Base-by-base conservation (phyloP, 148 eudicot species). In the Suaeda aralocaspica region DNA sequence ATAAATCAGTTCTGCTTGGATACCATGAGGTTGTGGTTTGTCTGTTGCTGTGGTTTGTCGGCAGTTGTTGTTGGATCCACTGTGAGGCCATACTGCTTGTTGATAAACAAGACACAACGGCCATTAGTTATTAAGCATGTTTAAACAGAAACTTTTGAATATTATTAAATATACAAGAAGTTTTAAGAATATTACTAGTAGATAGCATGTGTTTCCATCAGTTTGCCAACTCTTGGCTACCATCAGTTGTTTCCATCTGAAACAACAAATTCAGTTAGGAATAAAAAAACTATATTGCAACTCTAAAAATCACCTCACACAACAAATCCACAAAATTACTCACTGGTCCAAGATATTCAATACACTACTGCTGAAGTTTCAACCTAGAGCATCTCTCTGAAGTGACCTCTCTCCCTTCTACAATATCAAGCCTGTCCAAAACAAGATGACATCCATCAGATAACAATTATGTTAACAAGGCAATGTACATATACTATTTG, bases 321-420 rank as follows among this genome's bases (percentile, higher is more conserved):
- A 28, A 41, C 33, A 72, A 46, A 66, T 15, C 21, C 59, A 19
- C 24, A 25, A 66, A 1, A 56, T 66, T 52, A 70, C 96, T 73
- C 64, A 94, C 98, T 61, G 99, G 99, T 29, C 96, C 97, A 66
- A 94, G 99, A 80, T 94, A 94, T 82, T 91, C 91, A 79, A 94
- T 94, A 79, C 99, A 91, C 56, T 94, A 97, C 64, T 87, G 97
- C 60, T 91, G 97, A 80, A 94, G 96, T 77, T 87, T 87, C 9
- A 74, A 74, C 68, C 97, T 82, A 19, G 96, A 82, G 65, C 97
- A 89, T 76, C 82, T 89, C 16, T 94, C 96, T 64, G 88, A 78
- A 78, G 87, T 91, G 42, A 87, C 84, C 76, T 94, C 99, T 73
- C 77, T 91, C 15, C 99, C 99, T 82, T 94, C 99, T 58, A 97